Percentiles rank a stretch among this genome's conserved stretches.
Conservation (phyloP, 495 filamentous ascomycete genomes). For the Friedmanniomyces simplex region DNA sequence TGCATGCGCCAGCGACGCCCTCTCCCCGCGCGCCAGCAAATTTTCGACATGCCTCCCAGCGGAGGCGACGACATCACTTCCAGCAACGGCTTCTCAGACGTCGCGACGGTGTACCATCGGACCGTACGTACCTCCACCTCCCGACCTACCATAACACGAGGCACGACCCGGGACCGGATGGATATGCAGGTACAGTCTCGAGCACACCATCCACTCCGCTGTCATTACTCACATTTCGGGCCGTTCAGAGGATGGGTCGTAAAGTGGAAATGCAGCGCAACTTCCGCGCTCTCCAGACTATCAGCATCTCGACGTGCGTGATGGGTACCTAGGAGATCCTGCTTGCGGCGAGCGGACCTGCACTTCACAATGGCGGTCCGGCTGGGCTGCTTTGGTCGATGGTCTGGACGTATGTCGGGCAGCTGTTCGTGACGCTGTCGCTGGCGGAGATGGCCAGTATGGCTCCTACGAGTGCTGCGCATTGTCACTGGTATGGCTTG, state of each 20-base stretch:
- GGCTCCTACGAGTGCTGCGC: slow-evolving; percentile 15
- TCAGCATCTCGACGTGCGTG: background rate
- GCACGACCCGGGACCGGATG: background rate
- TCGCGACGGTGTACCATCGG: background rate
- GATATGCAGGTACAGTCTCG: background rate
- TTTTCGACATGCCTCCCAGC: background rate
- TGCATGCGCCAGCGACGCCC: background rate
- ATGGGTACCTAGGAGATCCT: slow-evolving; percentile 3
- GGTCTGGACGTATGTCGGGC: slow-evolving; percentile 7
- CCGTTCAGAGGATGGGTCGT: background rate
- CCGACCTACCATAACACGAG: background rate
- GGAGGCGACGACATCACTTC: background rate
- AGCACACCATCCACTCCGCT: background rate
- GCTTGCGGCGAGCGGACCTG: background rate
- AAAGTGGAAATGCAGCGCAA: background rate
- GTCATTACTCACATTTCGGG: background rate
- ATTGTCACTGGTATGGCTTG: background rate
- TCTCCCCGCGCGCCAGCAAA: background rate
- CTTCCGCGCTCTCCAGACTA: background rate
- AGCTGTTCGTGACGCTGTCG: slow-evolving; percentile 13
- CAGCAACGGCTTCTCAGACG: background rate
- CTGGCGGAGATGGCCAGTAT: slow-evolving; percentile 25
- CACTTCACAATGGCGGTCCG: slow-evolving; percentile 23
- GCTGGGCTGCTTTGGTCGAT: slow-evolving; percentile 18
- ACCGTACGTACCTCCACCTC: background rate